These are phyloP conservation scores for Leonotis leonurus DNA, from an alignment of 257 asterid genomes.

Conservation along the genomic window DNA sequence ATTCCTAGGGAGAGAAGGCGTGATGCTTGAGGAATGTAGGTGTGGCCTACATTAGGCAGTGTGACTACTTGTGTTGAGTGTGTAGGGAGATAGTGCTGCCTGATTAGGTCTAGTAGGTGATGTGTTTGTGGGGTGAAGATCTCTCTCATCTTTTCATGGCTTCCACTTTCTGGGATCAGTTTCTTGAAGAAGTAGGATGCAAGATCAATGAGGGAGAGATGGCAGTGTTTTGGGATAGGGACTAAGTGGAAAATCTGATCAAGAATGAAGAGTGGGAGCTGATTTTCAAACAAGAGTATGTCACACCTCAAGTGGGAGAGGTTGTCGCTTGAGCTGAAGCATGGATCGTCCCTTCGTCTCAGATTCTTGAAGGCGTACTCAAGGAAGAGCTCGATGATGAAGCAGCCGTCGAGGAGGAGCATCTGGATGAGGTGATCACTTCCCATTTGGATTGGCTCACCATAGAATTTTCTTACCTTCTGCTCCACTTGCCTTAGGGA, in stretches of 20 bases:
- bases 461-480: conserved; percentile 38
- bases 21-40: conserved; percentile 1
- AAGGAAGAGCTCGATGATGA: conserved; percentile 47
- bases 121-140: conserved; percentile 19
- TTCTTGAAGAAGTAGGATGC: conserved; percentile 36
- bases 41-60: neutral
- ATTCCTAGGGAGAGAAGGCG: conserved; percentile 27
- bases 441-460: conserved; percentile 22
- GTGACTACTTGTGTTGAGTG: neutral
- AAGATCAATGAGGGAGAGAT: conserved; percentile 31
- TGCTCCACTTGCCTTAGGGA: conserved; percentile 28
- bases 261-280: conserved; percentile 43
- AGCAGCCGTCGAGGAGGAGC: conserved; percentile 44
- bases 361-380: conserved; percentile 21
- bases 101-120: conserved; percentile 43
- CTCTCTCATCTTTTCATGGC: neutral
- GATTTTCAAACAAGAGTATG: conserved; percentile 43
- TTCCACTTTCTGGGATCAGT: neutral
- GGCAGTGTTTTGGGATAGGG: conserved; percentile 29
- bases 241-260: conserved; percentile 33
- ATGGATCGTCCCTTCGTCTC: conserved; percentile 50
- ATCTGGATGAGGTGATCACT: conserved; percentile 35
- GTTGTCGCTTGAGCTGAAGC: conserved; percentile 13
- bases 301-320: conserved; percentile 31
- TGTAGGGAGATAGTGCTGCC: conserved; percentile 31